Percentiles rank a stretch among this genome's conserved stretches.
Conservation (phyloP, 2,329 filamentous ascomycete species). For the Pseudogymnoascus verrucosus region DNA sequence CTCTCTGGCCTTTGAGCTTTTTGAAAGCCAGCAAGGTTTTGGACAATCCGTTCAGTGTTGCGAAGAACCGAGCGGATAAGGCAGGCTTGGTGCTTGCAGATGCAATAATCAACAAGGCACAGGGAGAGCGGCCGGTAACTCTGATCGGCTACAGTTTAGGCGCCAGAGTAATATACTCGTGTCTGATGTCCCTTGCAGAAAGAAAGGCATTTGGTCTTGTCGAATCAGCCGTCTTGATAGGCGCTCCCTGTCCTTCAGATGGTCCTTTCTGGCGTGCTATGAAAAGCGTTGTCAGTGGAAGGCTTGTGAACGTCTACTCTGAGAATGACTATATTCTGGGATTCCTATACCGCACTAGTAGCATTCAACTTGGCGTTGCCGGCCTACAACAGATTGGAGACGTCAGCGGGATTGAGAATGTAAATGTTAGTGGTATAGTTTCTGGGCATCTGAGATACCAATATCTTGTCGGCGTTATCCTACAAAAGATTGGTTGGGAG, state of each 20-base stretch:
- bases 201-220: constrained; percentile 75
- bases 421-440: constrained; percentile 53
- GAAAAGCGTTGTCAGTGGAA: constrained; percentile 69
- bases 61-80: constrained; percentile 69
- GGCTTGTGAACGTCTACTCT: constrained; percentile 81
- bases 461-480: constrained; percentile 56
- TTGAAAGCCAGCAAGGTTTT: constrained; percentile 59
- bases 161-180: constrained; percentile 74
- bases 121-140: constrained; percentile 74
- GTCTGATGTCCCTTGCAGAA: constrained; percentile 67
- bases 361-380: constrained; percentile 73
- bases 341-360: constrained; percentile 79
- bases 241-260: constrained; percentile 68
- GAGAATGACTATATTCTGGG: constrained; percentile 81
- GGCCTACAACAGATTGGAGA: constrained; percentile 67
- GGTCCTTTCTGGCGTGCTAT: constrained; percentile 67
- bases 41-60: constrained; percentile 76
- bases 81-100: constrained; percentile 74
- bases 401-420: constrained; percentile 57
- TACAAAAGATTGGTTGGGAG: constrained; percentile 62
- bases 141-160: constrained; percentile 77
- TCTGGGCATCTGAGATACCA: constrained; percentile 65
- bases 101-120: constrained; percentile 70
- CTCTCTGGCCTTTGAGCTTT: constrained; percentile 62
- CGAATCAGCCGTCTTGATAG: constrained; percentile 76